Conservation (phyloP, 2,329 filamentous ascomycete species). For the Hymenoscyphus repandus region DNA sequence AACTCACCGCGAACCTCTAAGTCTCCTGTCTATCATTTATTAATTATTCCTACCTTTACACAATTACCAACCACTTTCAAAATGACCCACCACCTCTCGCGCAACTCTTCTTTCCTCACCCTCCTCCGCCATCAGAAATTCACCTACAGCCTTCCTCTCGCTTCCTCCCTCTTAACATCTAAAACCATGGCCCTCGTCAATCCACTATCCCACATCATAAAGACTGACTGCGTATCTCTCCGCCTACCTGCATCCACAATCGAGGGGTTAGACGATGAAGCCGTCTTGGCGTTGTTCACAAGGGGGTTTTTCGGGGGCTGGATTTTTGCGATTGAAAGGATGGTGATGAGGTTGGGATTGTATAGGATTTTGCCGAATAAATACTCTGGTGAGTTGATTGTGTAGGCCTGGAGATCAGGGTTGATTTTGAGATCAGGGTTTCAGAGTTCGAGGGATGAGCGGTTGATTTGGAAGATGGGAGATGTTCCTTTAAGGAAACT, state of each 20-base stretch:
- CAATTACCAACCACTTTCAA: no score
- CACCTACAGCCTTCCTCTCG: neutral
- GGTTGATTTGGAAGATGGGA: neutral
- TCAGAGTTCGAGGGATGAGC: neutral
- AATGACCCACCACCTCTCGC: no score
- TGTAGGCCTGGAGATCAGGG: neutral
- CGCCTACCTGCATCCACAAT: neutral
- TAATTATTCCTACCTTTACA: no score
- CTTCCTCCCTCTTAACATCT: neutral
- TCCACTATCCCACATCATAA: neutral
- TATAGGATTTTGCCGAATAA: neutral
- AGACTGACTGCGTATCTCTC: neutral
- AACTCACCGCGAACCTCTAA: no score
- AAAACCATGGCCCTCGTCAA: neutral
- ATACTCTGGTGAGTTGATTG: neutral
- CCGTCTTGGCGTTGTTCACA: neutral
- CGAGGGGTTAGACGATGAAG: slow-evolving; percentile 1
- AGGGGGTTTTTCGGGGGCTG: slow-evolving; percentile 6
- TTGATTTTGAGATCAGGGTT: neutral
- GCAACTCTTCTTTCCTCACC: neutral
- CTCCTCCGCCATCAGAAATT: slow-evolving; percentile 2
- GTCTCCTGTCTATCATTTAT: no score
- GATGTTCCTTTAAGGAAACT: neutral
- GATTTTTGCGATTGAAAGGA: neutral
- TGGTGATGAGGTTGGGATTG: neutral